phyloP scores from a whole-genome alignment of 1,284 basidiomycete genomes.

The Gymnopus androsaceus region DNA sequence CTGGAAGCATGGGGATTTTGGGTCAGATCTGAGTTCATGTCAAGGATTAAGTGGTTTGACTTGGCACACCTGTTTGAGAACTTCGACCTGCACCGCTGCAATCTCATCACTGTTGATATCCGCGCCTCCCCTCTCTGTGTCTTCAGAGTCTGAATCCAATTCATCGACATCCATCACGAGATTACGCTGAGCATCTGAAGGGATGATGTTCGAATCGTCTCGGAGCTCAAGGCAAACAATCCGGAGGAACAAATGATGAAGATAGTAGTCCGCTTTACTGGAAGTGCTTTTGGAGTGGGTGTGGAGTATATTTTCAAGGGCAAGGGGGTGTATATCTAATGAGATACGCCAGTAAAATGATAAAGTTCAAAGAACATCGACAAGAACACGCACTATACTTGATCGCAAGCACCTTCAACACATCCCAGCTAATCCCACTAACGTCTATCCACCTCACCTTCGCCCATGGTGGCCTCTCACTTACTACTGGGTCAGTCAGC shows the following conservation, averaged over 20 bases:
- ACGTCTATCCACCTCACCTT: conserved; percentile 74
- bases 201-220: no score
- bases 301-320: conserved; percentile 70
- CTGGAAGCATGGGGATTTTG: no score
- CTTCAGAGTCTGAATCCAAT: conserved; percentile 27
- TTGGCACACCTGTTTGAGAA: no score
- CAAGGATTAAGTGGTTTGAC: no score
- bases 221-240: conserved; percentile 58
- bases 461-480: conserved; percentile 47
- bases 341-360: no score
- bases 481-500: conserved; percentile 42
- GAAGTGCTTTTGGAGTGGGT: conserved; percentile 56
- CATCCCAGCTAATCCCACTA: conserved; percentile 69
- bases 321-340: conserved; percentile 70
- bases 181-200: no score
- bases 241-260: conserved; percentile 68
- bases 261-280: conserved; percentile 72
- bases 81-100: no score
- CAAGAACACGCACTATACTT: conserved; percentile 51
- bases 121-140: no score
- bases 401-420: conserved; percentile 63
- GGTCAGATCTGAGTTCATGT: no score
- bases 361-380: not conserved
- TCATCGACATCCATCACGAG: no score
- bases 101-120: no score